phyloP scores from a whole-genome alignment of 805 yeast genomes.

The Clavispora phyllophila region DNA sequence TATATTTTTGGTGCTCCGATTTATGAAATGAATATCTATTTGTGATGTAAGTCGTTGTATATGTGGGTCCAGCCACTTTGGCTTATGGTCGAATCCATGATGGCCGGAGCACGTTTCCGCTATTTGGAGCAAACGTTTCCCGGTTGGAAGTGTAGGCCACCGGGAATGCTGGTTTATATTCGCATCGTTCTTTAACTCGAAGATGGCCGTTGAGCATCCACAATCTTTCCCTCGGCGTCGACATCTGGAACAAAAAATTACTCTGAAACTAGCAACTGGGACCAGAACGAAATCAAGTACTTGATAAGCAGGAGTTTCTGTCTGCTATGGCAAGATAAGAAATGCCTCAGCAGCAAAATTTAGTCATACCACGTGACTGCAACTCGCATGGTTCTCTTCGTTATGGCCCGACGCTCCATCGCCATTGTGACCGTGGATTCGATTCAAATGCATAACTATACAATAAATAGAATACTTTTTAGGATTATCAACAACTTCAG shows the following conservation, averaged over 20 bases:
- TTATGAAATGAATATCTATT: neutral
- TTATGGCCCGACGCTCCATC: too few species aligned
- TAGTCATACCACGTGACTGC: conserved; percentile 1
- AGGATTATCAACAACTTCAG: neutral
- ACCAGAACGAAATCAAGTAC: too few species aligned
- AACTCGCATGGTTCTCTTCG: neutral
- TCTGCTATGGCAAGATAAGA: neutral
- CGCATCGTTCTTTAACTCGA: conserved; percentile 8
- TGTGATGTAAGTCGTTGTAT: neutral
- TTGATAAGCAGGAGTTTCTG: too few species aligned
- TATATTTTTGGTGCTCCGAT: neutral
- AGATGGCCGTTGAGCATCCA: conserved; percentile 17
- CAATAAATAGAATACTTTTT: too few species aligned
- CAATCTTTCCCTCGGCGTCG: conserved; percentile 13
- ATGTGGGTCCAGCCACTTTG: neutral
- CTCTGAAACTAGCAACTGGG: too few species aligned
- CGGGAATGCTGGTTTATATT: conserved; percentile 15
- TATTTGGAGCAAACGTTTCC: neutral
- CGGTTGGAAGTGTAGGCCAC: conserved; percentile 1
- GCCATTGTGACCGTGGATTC: too few species aligned
- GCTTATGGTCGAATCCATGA: neutral
- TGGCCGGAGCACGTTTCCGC: neutral
- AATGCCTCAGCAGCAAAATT: neutral
- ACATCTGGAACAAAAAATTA: too few species aligned
- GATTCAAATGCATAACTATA: neutral